phyloP scores from a whole-genome alignment of 306 rosid species.

The Carpinus fangiana region DNA sequence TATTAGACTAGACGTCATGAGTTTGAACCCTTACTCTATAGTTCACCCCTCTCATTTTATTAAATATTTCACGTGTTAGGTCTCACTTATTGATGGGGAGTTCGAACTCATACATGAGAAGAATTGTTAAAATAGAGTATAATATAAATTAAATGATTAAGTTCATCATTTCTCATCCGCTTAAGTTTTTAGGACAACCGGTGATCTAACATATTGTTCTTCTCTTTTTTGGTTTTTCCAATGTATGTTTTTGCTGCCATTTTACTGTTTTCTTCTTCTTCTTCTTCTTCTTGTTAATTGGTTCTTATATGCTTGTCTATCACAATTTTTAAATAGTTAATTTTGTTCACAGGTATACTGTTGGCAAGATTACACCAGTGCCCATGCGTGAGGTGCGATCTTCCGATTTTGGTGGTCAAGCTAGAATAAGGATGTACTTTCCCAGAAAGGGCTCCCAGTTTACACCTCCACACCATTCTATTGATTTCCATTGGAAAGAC shows the following conservation, averaged over 20 bases:
- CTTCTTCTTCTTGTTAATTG: not conserved
- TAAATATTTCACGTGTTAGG: no score
- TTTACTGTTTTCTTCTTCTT: not conserved
- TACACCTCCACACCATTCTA: constrained; percentile 88
- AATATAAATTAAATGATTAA: no score
- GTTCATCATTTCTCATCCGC: no score
- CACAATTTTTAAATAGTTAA: constrained; percentile 30
- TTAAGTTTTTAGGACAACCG: no score
- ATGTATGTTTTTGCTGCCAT: not conserved
- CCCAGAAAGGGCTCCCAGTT: constrained; percentile 83
- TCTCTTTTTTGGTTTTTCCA: not conserved
- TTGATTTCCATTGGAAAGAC: constrained; percentile 93
- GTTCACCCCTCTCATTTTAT: no score
- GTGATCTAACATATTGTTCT: no score
- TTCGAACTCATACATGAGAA: no score
- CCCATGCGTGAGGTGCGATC: constrained; percentile 94
- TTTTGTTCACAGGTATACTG: constrained; percentile 80
- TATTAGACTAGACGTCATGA: no score
- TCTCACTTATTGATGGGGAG: no score
- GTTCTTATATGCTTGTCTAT: not conserved
- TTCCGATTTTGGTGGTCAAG: constrained; percentile 87
- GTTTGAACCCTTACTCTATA: no score
- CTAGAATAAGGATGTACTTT: constrained; percentile 91
- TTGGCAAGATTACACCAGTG: constrained; percentile 96
- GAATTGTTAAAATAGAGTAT: no score